Conservation (phyloP, 495 filamentous ascomycete genomes). For the Hypomontagnella submonticulosa region DNA sequence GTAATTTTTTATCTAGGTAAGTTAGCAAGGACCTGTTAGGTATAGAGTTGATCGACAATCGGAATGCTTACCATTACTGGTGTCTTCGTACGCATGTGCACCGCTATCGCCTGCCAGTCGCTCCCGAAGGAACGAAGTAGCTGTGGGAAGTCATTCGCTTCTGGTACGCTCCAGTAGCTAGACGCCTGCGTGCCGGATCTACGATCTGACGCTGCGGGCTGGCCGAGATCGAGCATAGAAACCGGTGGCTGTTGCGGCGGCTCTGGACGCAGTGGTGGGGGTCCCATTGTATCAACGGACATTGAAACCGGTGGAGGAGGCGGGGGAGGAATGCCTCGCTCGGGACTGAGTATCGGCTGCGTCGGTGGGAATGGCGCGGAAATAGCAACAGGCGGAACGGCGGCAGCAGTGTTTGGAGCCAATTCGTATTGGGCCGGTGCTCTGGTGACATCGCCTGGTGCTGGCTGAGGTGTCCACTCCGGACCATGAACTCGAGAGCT, state of each 20-base stretch:
- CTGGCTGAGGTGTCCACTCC: conserved; percentile 52
- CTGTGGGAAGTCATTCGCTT: conserved; percentile 82
- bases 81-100: conserved; percentile 90
- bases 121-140: conserved; percentile 86
- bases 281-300: conserved; percentile 59
- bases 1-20: conserved; percentile 87
- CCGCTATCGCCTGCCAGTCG: conserved; percentile 85
- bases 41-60: conserved; percentile 10
- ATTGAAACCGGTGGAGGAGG: conserved; percentile 49
- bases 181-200: conserved; percentile 71
- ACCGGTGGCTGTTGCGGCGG: conserved; percentile 55
- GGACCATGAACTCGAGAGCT: conserved; percentile 54
- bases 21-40: conserved; percentile 37
- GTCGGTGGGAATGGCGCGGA: conserved; percentile 53
- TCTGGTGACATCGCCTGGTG: conserved; percentile 49
- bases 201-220: conserved; percentile 53
- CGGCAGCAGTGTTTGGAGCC: conserved; percentile 38
- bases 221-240: conserved; percentile 55
- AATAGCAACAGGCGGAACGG: conserved; percentile 47
- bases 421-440: conserved; percentile 51
- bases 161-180: conserved; percentile 97
- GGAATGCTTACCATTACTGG: conserved; percentile 81
- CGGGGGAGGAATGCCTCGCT: conserved; percentile 45
- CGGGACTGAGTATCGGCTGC: conserved; percentile 51
- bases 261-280: conserved; percentile 61